phyloP scores from a whole-genome alignment of 331 rosid genomes.

The Spiraea crenata region DNA sequence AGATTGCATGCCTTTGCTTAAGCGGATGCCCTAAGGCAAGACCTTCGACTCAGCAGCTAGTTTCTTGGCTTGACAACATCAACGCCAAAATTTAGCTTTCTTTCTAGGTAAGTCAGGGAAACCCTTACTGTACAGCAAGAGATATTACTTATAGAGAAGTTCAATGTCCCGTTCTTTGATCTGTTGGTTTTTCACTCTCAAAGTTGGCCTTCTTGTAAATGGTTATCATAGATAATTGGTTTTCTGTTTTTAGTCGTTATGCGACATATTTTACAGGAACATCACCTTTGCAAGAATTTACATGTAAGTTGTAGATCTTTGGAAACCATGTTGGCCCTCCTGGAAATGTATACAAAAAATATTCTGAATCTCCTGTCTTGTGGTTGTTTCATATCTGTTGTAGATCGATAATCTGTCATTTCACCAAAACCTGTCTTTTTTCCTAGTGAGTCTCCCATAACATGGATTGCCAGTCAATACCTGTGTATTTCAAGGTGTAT shows the following conservation, averaged over 20 bases:
- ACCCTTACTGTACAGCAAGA: conserved; percentile 12
- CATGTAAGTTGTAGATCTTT: neutral
- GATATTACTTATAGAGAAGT: conserved; percentile 1
- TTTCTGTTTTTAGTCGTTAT: neutral
- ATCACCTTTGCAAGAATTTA: neutral
- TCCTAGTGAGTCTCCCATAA: neutral
- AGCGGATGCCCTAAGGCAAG: conserved; percentile 39
- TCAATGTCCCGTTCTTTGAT: neutral
- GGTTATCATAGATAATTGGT: neutral
- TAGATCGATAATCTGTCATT: no score
- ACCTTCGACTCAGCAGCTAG: conserved; percentile 44
- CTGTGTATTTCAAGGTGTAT: neutral
- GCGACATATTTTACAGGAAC: neutral
- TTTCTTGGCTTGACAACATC: conserved; percentile 40
- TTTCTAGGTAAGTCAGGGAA: conserved; percentile 4
- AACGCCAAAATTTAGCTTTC: conserved; percentile 10
- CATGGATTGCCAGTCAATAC: neutral
- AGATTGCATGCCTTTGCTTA: conserved; percentile 42
- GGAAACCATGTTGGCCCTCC: neutral
- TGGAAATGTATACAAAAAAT: neutral
- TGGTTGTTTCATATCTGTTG: neutral
- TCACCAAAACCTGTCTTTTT: no score
- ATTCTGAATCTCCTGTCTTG: neutral
- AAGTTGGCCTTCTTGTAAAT: conserved; percentile 9
- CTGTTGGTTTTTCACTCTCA: neutral